A percentile compares a stretch with the other conserved stretches of the same genome.
phyloP scores from a whole-genome alignment of 2,329 filamentous ascomycete species.

The Calonectria ilicicola region DNA sequence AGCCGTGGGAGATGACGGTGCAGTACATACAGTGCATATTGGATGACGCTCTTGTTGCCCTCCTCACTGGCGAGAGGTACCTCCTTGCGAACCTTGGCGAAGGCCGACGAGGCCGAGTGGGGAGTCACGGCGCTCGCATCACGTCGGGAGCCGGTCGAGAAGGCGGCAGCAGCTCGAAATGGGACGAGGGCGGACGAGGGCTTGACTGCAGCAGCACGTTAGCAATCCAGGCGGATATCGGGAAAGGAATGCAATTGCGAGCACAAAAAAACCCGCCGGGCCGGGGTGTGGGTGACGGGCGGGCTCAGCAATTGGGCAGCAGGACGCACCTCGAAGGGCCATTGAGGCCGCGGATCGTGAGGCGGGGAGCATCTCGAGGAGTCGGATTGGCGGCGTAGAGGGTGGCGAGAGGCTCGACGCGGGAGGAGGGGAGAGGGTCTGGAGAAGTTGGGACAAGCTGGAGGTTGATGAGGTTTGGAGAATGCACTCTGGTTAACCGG shows the following conservation, averaged over 20 bases:
- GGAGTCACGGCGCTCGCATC: slow-evolving; percentile 70
- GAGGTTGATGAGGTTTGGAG: slow-evolving; percentile 45
- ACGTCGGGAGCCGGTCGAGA: slow-evolving; percentile 74
- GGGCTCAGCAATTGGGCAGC: slow-evolving; percentile 1
- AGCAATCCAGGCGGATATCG: slow-evolving; percentile 7
- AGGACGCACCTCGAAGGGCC: slow-evolving; percentile 62
- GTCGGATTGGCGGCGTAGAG: slow-evolving; percentile 24
- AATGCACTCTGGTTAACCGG: slow-evolving; percentile 14
- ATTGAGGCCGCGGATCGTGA: slow-evolving; percentile 64
- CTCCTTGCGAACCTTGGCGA: slow-evolving; percentile 73
- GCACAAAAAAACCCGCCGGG: slow-evolving; percentile 35
- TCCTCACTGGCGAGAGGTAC: slow-evolving; percentile 84
- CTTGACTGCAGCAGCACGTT: slow-evolving; percentile 65
- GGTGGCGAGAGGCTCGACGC: slow-evolving; percentile 35
- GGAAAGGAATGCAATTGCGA: slow-evolving; percentile 11
- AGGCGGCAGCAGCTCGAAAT: slow-evolving; percentile 72
- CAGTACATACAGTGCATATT: slow-evolving; percentile 84
- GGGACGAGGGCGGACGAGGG: slow-evolving; percentile 73
- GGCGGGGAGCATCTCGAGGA: slow-evolving; percentile 58
- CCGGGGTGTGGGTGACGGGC: not conserved
- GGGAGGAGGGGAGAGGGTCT: slow-evolving; percentile 30
- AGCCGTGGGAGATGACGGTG: not conserved
- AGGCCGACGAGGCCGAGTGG: slow-evolving; percentile 64
- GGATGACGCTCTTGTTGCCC: slow-evolving; percentile 81
- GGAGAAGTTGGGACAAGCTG: slow-evolving; percentile 30